Evolutionary conservation across 108 stramenopile species (phyloP).

Genomic region (Cyclotella choctawhatcheeana): DNA sequence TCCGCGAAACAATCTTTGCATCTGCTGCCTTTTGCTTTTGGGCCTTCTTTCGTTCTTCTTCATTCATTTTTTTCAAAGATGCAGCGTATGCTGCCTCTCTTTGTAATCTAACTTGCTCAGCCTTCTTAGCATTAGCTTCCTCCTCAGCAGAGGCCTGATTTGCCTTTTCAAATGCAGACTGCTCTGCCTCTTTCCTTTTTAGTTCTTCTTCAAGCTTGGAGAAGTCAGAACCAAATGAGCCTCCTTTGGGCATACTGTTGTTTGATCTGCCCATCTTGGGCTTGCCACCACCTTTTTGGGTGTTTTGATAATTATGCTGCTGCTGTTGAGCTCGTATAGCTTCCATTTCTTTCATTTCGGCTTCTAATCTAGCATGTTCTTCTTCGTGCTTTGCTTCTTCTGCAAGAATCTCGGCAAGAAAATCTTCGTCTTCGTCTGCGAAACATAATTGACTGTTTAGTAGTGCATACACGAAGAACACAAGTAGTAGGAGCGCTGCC

Average conservation of each 20-base stretch:
- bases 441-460: no score
- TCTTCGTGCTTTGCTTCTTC: constrained; percentile 50
- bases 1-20: constrained; percentile 56
- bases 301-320: constrained; percentile 4
- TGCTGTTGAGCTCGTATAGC: constrained; percentile 36
- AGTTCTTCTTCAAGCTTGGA: constrained; percentile 44
- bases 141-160: constrained; percentile 21
- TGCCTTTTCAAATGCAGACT: constrained; percentile 11
- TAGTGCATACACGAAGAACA: no score
- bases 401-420: constrained; percentile 48
- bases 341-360: constrained; percentile 40
- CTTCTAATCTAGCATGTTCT: constrained; percentile 38
- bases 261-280: constrained; percentile 31
- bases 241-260: constrained; percentile 29
- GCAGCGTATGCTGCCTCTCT: constrained; percentile 73
- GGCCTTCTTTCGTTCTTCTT: constrained; percentile 62
- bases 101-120: constrained; percentile 40
- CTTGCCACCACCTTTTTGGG: neutral
- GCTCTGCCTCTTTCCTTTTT: constrained; percentile 38
- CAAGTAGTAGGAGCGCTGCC: no score
- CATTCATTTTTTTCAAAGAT: constrained; percentile 69
- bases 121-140: constrained; percentile 17
- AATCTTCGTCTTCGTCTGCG: constrained; percentile 36
- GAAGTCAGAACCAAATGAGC: constrained; percentile 14
- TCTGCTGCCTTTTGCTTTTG: constrained; percentile 64